Evolutionary conservation across 345 rosid species (phyloP).

Genomic region (Populus simonii): DNA sequence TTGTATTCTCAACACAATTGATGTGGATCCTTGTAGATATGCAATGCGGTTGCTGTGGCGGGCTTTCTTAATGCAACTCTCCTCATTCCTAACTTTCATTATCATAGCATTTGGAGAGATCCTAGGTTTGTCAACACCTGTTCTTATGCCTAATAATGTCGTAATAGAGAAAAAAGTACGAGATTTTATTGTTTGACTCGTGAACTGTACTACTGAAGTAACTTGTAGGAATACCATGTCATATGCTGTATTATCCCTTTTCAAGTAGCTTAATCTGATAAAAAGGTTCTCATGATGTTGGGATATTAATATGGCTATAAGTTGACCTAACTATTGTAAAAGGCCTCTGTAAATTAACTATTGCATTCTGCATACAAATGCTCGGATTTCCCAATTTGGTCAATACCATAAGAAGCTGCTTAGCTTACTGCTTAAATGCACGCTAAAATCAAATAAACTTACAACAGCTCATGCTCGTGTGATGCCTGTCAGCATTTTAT

Average conservation of each 20-base stretch:
- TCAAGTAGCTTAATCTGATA: not conserved
- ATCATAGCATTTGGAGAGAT: conserved; percentile 97
- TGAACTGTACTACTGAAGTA: not conserved
- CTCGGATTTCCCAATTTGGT: not conserved
- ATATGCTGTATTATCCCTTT: not conserved
- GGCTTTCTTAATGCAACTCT: conserved; percentile 98
- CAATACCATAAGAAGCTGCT: not conserved
- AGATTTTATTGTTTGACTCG: not conserved
- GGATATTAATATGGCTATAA: not conserved
- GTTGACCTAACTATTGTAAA: not conserved
- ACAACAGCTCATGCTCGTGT: not conserved
- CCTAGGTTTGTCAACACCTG: conserved; percentile 61
- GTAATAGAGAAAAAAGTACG: not conserved
- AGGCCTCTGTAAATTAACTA: not conserved
- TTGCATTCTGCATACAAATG: not conserved
- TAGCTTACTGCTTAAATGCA: not conserved
- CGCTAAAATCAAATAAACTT: not conserved
- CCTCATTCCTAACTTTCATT: conserved; percentile 88
- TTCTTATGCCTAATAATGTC: not conserved
- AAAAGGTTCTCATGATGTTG: not conserved
- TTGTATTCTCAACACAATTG: conserved; percentile 27
- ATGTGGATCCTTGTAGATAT: conserved; percentile 60
- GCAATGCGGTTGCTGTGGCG: conserved; percentile 99
- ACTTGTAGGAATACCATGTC: not conserved
- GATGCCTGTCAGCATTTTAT: not conserved